Evolutionary conservation across 2,329 filamentous ascomycete species (phyloP).

Genomic region (Colletotrichum phormii): DNA sequence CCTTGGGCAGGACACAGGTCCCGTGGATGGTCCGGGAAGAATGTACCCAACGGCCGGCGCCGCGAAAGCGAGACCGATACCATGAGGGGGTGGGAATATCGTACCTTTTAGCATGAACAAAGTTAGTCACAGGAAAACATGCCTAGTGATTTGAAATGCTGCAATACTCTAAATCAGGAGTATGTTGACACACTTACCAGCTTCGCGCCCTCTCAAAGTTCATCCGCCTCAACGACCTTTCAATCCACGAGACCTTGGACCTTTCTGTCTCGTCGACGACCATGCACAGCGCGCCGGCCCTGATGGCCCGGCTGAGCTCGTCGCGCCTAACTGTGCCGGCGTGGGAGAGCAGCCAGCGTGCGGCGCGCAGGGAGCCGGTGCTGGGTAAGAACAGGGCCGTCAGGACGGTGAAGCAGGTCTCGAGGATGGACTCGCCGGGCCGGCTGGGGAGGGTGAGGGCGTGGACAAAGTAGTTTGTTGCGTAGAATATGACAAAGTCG

Average conservation of each 20-base stretch:
- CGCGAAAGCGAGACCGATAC: conserved; percentile 26
- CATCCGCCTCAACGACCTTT: conserved; percentile 23
- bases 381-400: conserved; percentile 36
- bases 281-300: conserved; percentile 41
- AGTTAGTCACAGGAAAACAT: conserved; percentile 1
- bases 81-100: conserved; percentile 16
- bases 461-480: conserved; percentile 43
- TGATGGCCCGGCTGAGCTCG: conserved; percentile 32
- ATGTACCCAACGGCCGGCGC: conserved; percentile 29
- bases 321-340: conserved; percentile 31
- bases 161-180: background rate
- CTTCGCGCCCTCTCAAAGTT: conserved; percentile 28
- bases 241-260: conserved; percentile 29
- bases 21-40: conserved; percentile 33
- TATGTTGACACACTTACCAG: conserved; percentile 12
- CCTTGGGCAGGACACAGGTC: conserved; percentile 26
- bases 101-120: conserved; percentile 19
- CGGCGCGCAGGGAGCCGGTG: conserved; percentile 36
- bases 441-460: conserved; percentile 38
- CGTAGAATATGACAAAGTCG: conserved; percentile 41
- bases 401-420: conserved; percentile 30
- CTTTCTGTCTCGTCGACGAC: conserved; percentile 35
- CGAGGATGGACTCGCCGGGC: conserved; percentile 37
- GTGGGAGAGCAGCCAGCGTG: conserved; percentile 30
- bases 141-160: background rate